A percentile compares a stretch with the other conserved stretches of the same genome.
phyloP scores from a whole-genome alignment of 2,329 filamentous ascomycete genomes.

The Cryphonectria japonica region DNA sequence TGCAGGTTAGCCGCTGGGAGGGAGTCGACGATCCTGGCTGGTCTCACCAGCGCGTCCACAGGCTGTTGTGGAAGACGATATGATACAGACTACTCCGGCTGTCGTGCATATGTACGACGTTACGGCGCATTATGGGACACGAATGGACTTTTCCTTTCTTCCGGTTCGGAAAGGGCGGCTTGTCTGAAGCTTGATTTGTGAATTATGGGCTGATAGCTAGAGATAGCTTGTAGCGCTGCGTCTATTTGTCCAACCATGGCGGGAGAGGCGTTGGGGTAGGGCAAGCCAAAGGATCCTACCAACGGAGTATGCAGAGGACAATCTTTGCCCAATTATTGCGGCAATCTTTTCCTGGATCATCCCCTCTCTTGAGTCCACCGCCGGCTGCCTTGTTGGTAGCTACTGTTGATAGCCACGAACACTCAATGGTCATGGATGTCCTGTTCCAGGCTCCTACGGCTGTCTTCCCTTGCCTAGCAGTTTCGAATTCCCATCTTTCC shows the following conservation, averaged over 20 bases:
- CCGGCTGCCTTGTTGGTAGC: not conserved
- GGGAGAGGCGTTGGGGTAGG: not conserved
- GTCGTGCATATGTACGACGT: not conserved
- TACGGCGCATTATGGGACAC: not conserved
- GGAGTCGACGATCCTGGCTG: not conserved
- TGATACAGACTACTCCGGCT: not conserved
- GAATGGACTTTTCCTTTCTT: too few relatives aligned
- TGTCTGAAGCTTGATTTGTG: not conserved
- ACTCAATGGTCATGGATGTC: not conserved
- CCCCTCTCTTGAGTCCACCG: not conserved
- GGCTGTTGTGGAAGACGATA: not conserved
- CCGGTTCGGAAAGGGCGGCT: not conserved
- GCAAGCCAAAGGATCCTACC: not conserved
- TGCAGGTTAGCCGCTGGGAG: constrained; percentile 23
- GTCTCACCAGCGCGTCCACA: constrained; percentile 12
- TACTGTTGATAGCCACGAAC: not conserved
- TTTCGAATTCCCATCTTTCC: not conserved
- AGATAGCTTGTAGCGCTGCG: constrained; percentile 18
- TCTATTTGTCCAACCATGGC: constrained; percentile 24
- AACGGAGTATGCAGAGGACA: not conserved
- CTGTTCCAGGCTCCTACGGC: not conserved
- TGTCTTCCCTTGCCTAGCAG: not conserved
- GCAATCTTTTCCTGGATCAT: not conserved
- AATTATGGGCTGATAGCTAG: not conserved
- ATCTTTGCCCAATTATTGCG: not conserved